A percentile compares a stretch with the other conserved stretches of the same genome.
These are phyloP conservation scores for Syncephalastrum monosporum DNA, from an alignment of 371 early-diverging fungal genomes.

Conservation along the genomic window DNA sequence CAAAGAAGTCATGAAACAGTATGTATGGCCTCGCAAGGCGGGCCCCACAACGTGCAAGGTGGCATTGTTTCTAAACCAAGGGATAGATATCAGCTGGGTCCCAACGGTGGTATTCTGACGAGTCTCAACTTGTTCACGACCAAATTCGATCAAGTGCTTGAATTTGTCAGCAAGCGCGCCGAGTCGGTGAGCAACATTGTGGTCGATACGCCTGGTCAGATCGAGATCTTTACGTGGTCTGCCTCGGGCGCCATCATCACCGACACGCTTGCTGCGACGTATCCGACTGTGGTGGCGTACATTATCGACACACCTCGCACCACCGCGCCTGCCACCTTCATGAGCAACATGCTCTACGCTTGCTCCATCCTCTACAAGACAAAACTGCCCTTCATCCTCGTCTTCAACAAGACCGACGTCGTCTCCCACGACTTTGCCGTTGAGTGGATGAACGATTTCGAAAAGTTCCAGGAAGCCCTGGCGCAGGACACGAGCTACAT, in stretches of 20 bases:
- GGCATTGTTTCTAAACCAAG: slow-evolving; percentile 1
- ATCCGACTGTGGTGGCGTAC: slow-evolving; percentile 94
- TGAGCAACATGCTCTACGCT: slow-evolving; percentile 99
- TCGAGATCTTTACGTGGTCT: slow-evolving; percentile 99
- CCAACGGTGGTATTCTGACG: slow-evolving; percentile 99
- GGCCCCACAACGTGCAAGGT: background rate
- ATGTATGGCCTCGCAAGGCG: slow-evolving; percentile 4
- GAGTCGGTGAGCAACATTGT: slow-evolving; percentile 74
- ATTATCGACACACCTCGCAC: slow-evolving; percentile 97
- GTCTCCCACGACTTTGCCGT: slow-evolving; percentile 84
- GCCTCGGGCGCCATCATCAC: slow-evolving; percentile 98
- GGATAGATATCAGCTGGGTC: slow-evolving; percentile 91
- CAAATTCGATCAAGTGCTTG: slow-evolving; percentile 94
- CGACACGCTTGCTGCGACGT: slow-evolving; percentile 89
- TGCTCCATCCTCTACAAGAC: slow-evolving; percentile 96
- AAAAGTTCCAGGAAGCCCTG: slow-evolving; percentile 89
- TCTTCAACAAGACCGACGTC: slow-evolving; percentile 98
- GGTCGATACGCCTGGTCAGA: slow-evolving; percentile 99
- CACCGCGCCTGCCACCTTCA: slow-evolving; percentile 94
- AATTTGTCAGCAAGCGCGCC: slow-evolving; percentile 81
- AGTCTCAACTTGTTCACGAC: slow-evolving; percentile 96
- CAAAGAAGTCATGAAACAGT: slow-evolving; percentile 99
- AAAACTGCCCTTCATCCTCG: slow-evolving; percentile 90
- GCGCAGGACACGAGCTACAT: slow-evolving; percentile 78
- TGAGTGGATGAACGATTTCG: slow-evolving; percentile 98